Base-by-base conservation (phyloP, 371 early-diverging fungal species). In the Apophysomyces variabilis region DNA sequence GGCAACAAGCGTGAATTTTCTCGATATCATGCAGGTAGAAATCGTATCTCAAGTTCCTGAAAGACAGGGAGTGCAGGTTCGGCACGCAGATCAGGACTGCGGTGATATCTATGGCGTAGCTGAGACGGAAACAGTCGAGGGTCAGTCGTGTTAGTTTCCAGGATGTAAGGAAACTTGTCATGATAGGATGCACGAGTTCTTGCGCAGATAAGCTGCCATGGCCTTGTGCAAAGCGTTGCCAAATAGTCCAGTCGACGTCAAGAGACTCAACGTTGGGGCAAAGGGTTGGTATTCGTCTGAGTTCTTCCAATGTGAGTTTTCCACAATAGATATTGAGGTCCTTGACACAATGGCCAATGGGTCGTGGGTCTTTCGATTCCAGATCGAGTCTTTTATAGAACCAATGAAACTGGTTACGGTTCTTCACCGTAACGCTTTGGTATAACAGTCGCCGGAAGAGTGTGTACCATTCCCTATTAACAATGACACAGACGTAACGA, bases 181-280 rank as follows among this genome's bases (percentile, higher is more conserved):
- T 41, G 41, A 41, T 41, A 41, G 41, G 41, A 41, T 41, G 41
- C 41, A 41, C 41, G 13, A 41, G 41, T 2, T 41, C 41, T 41
- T 41, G 41, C 8, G 41, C 41, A 11, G 41, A 13, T 41, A 41
- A 41, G 13, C 41, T 41, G 41, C 13, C 41, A 13, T 41, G 41
- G 8, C 41, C 41, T 41, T 41, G 41, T 41, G 41, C 41, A 41
- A 41, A 41, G 41, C 13, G 41, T 13, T 41, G 41, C 62, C 62
- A 62, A 14, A 56, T 62, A 4, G 62, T 62, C 62, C 62, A 62
- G 36, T 62, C 54, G 39, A 62, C 47, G 50, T 62, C 62, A 13
- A 62, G 62, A 6, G 36, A 13, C 5, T 62, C 62, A 6, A 62
- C 21, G 21, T 62, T 18, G 16, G 62, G 62, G 21, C 62, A 62